These are phyloP conservation scores for Cercospora nicotianae DNA, from an alignment of 2,329 filamentous ascomycete species.

Conservation along the genomic window DNA sequence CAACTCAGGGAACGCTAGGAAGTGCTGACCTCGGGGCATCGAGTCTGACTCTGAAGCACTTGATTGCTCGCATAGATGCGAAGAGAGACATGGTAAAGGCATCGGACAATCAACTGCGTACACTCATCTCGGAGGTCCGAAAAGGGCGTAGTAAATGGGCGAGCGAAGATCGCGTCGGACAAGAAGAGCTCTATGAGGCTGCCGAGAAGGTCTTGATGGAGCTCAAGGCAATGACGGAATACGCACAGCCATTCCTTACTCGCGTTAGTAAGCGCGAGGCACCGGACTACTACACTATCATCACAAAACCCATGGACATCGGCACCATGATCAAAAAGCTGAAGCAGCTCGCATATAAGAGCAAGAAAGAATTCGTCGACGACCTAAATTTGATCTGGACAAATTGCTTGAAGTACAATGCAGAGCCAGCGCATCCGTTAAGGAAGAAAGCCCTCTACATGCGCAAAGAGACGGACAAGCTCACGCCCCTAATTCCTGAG, in stretches of 20 bases:
- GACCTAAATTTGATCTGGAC: constrained; percentile 96
- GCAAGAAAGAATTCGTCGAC: constrained; percentile 87
- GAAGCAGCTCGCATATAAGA: constrained; percentile 60
- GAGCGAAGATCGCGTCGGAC: constrained; percentile 93
- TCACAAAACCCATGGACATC: constrained; percentile 97
- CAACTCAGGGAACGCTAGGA: constrained; percentile 84
- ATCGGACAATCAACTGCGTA: constrained; percentile 87
- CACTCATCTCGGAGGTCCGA: constrained; percentile 92
- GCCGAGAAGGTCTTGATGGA: constrained; percentile 96
- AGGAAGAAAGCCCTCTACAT: constrained; percentile 93
- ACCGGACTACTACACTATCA: constrained; percentile 89
- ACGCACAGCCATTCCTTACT: constrained; percentile 92
- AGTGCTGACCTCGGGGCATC: constrained; percentile 94
- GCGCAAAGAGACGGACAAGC: constrained; percentile 95
- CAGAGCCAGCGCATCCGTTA: constrained; percentile 80
- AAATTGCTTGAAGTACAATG: constrained; percentile 95
- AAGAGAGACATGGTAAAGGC: constrained; percentile 88
- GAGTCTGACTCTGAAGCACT: constrained; percentile 91
- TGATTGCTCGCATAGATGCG: constrained; percentile 92
- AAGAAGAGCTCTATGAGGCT: constrained; percentile 96
- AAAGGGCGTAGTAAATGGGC: constrained; percentile 99
- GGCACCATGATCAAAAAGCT: constrained; percentile 98
- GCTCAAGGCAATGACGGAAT: constrained; percentile 94
- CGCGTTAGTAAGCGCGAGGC: constrained; percentile 96
- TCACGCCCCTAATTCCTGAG: constrained; percentile 92